phyloP scores from a whole-genome alignment of 2,329 filamentous ascomycete genomes.

The Rhynchosporium graminicola region DNA sequence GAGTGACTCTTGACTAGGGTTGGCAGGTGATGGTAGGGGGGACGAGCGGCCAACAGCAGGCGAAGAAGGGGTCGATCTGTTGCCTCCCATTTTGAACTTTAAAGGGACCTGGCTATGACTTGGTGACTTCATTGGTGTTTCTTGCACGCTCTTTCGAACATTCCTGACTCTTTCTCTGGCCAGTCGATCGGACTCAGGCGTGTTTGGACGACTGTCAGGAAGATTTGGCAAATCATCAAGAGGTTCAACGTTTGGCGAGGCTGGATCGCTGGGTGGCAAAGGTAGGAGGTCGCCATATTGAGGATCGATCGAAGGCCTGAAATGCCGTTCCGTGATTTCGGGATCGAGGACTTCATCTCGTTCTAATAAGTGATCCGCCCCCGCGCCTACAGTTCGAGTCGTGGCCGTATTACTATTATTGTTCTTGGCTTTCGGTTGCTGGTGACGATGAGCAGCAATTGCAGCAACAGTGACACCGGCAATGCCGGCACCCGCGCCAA shows the following conservation, averaged over 20 bases:
- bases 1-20: slow-evolving; percentile 36
- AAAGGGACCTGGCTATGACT: slow-evolving; percentile 58
- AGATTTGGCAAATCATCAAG: slow-evolving; percentile 51
- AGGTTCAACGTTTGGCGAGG: slow-evolving; percentile 47
- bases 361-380: slow-evolving; percentile 16
- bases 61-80: slow-evolving; percentile 45
- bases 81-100: slow-evolving; percentile 51
- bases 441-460: slow-evolving; percentile 40
- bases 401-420: slow-evolving; percentile 33
- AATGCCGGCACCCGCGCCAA: slow-evolving; percentile 69
- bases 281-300: slow-evolving; percentile 65
- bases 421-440: slow-evolving; percentile 41
- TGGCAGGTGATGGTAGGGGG: slow-evolving; percentile 43
- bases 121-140: slow-evolving; percentile 38
- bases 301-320: slow-evolving; percentile 67
- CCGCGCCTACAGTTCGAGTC: slow-evolving; percentile 23
- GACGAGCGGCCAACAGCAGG: slow-evolving; percentile 46
- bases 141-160: slow-evolving; percentile 33
- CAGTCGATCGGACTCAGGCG: slow-evolving; percentile 37
- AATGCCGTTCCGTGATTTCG: slow-evolving; percentile 57
- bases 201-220: slow-evolving; percentile 60
- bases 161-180: slow-evolving; percentile 30
- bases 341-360: slow-evolving; percentile 51
- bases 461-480: slow-evolving; percentile 49
- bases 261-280: slow-evolving; percentile 60